A percentile compares a stretch with the other conserved stretches of the same genome.
These are phyloP conservation scores for Aspergillus asperescens DNA, from an alignment of 495 filamentous ascomycete genomes.

Conservation along the genomic window DNA sequence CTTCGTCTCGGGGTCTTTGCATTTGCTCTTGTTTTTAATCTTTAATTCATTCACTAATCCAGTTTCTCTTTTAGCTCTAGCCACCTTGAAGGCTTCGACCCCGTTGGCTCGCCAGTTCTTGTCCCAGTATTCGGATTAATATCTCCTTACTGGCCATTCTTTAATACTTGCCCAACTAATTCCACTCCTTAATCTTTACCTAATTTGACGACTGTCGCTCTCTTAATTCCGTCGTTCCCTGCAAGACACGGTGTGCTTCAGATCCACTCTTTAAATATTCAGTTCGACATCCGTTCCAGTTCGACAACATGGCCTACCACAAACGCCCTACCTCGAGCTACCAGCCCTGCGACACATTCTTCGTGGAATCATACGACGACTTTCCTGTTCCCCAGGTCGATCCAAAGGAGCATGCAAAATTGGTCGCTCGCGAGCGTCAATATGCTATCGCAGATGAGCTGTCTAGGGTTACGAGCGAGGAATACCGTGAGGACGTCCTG, in stretches of 20 bases:
- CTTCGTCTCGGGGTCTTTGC: slow-evolving; percentile 4
- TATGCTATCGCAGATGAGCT: slow-evolving; percentile 81
- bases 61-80: slow-evolving; percentile 45
- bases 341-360: slow-evolving; percentile 71
- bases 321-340: slow-evolving; percentile 44
- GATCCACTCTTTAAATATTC: slow-evolving; percentile 29
- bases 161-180: slow-evolving; percentile 49
- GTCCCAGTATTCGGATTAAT: slow-evolving; percentile 33
- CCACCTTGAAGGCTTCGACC: slow-evolving; percentile 31
- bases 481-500: slow-evolving; percentile 90
- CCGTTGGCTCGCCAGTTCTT: slow-evolving; percentile 42
- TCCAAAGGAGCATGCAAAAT: slow-evolving; percentile 63
- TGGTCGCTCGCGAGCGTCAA: slow-evolving; percentile 70
- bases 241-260: slow-evolving; percentile 32
- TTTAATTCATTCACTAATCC: slow-evolving; percentile 30
- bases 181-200: slow-evolving; percentile 49
- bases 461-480: slow-evolving; percentile 71
- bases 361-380: slow-evolving; percentile 78
- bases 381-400: slow-evolving; percentile 32
- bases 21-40: slow-evolving; percentile 20
- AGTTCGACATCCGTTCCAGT: slow-evolving; percentile 19
- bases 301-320: slow-evolving; percentile 69
- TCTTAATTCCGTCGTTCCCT: slow-evolving; percentile 49
- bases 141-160: slow-evolving; percentile 41
- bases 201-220: slow-evolving; percentile 52